Evolutionary conservation across 1,284 basidiomycete genomes (phyloP), one percentile per base, ranked within the genome.

Genomic region (Rhodofomes roseus): DNA sequence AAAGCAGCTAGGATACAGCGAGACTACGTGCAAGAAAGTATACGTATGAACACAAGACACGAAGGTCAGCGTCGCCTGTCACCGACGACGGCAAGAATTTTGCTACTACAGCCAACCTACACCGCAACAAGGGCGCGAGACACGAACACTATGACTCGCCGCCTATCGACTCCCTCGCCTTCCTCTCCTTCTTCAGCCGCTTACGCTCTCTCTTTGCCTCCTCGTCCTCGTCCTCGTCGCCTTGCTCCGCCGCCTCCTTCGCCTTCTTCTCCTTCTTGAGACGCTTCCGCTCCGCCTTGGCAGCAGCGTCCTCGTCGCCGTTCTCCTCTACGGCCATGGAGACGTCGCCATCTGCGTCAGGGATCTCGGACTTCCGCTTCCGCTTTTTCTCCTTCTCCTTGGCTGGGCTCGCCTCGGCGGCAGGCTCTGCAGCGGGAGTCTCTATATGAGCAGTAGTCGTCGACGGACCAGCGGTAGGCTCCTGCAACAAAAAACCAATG

Each of bases 351-450:
- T 75, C 76, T 40, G 65, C 69, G 53, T 79, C 81, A 14, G 75
- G 69, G 27, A 72, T 79, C 70, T 90, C 88, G 14, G 86, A 86
- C 70, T 89, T 87, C 40, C 85, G 82, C 70, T 89, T 90, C 51
- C 87, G 81, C 69, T 90, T 90, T 74, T 90, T 92, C 70, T 89
- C 86, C 70, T 88, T 75, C 62, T 75, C 72, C 68, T 78, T 78
- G 4, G 75, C 66, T 29, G 82, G 76, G 65, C 79, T 81, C 59
- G 78, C 76, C 18, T 61, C 65, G 8, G 68, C 63, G 58, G 69
- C 60, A 2, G 70, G 56, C 14, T 65, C 61, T 3, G 73, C 62
- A 18, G 74, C 57, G 14, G 65, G 71, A 20, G 68, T 63, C 5
- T 71, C 68, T 18, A 75, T 48, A 27, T 63, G 60, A n/a, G 46